Conservation (phyloP, 2,329 filamentous ascomycete genomes). For the Chaetomiaceae sp. region DNA sequence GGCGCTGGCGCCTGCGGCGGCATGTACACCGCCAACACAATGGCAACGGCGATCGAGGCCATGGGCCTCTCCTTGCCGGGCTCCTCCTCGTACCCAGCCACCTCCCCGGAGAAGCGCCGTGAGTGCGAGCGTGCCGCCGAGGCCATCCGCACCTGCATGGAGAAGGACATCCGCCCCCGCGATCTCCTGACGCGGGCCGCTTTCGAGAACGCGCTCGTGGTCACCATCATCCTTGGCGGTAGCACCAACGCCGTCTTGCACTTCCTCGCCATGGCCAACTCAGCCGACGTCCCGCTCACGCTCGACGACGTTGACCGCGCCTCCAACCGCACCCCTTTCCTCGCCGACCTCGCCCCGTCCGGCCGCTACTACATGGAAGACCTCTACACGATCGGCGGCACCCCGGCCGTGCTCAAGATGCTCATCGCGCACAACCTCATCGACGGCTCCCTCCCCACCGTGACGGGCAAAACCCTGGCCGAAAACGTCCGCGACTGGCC, state of each 20-base stretch:
- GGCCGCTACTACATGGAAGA: slow-evolving; percentile 83
- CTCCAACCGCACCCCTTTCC: slow-evolving; percentile 76
- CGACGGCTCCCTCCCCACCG: slow-evolving; percentile 71
- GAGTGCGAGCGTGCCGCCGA: slow-evolving; percentile 80
- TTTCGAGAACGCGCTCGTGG: slow-evolving; percentile 83
- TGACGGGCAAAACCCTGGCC: slow-evolving; percentile 78
- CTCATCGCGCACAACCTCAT: slow-evolving; percentile 71
- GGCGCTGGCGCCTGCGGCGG: slow-evolving; percentile 70
- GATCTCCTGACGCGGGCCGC: slow-evolving; percentile 74
- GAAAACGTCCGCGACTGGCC: slow-evolving; percentile 77
- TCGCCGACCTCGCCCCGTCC: slow-evolving; percentile 78
- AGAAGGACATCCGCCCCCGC: slow-evolving; percentile 73
- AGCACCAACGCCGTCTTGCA: slow-evolving; percentile 87
- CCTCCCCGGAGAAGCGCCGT: slow-evolving; percentile 75
- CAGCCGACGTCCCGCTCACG: slow-evolving; percentile 69
- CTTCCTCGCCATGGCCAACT: slow-evolving; percentile 84
- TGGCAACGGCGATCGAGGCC: slow-evolving; percentile 86
- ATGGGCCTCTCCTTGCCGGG: slow-evolving; percentile 81
- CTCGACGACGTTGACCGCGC: slow-evolving; percentile 80
- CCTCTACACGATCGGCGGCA: slow-evolving; percentile 78
- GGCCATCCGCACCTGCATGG: slow-evolving; percentile 74
- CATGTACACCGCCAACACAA: slow-evolving; percentile 91
- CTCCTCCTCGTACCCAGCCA: slow-evolving; percentile 77
- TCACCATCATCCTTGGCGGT: slow-evolving; percentile 89
- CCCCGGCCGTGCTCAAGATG: slow-evolving; percentile 79